phyloP scores from a whole-genome alignment of 2,329 filamentous ascomycete genomes.

The Teratosphaeria epicoccoides region DNA sequence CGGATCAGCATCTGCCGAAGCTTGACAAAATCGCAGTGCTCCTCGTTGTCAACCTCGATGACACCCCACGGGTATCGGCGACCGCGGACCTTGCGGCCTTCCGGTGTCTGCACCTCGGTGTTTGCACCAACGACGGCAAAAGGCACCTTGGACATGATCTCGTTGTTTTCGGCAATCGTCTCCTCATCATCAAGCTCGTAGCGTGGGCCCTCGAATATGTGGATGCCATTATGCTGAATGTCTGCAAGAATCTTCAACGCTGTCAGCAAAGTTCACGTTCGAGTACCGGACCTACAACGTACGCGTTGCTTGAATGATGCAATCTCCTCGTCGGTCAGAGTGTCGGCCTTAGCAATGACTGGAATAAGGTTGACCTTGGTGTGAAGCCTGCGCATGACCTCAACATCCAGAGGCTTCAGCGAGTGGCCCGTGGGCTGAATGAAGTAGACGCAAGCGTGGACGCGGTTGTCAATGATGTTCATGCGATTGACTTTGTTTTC shows the following conservation, averaged over 20 bases:
- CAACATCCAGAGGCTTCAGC: conserved; percentile 94
- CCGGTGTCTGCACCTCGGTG: conserved; percentile 78
- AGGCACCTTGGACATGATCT: conserved; percentile 99
- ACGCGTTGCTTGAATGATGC: conserved; percentile 90
- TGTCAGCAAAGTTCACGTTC: background rate
- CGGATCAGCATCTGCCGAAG: conserved; percentile 99
- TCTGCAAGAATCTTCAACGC: conserved; percentile 73
- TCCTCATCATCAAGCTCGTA: conserved; percentile 99
- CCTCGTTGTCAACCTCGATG: conserved; percentile 99
- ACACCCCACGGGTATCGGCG: conserved; percentile 96
- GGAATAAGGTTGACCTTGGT: conserved; percentile 99
- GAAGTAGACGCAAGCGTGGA: conserved; percentile 98
- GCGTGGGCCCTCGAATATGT: conserved; percentile 96
- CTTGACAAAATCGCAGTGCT: conserved; percentile 99
- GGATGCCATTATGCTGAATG: conserved; percentile 92
- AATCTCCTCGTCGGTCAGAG: conserved; percentile 94
- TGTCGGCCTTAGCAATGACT: conserved; percentile 97
- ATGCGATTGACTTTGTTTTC: conserved; percentile 99
- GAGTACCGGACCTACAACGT: conserved; percentile 34
- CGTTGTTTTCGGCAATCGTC: conserved; percentile 98
- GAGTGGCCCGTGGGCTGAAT: conserved; percentile 98
- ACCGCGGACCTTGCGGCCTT: conserved; percentile 91
- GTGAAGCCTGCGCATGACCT: conserved; percentile 98
- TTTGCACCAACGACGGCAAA: conserved; percentile 98
- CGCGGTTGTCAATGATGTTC: conserved; percentile 99